Evolutionary conservation across 768 basidiomycete species (phyloP).

Genomic region (Psilocybe cyanescens): DNA sequence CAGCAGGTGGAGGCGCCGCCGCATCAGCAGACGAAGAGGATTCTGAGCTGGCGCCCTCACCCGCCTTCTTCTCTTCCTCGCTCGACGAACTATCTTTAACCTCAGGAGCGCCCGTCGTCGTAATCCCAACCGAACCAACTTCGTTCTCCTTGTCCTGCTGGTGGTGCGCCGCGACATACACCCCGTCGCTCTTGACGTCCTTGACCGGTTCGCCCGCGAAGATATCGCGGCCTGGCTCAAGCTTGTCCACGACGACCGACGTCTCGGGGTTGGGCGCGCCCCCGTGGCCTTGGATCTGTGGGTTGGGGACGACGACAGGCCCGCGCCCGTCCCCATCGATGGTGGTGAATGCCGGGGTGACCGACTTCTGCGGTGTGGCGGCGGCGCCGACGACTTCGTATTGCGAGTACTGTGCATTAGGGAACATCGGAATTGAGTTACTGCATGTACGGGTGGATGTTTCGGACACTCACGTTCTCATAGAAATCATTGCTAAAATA

Average conservation of each 20-base stretch:
- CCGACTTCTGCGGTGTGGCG: constrained; percentile 42
- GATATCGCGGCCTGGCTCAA: constrained; percentile 78
- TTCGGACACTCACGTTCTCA: constrained; percentile 54
- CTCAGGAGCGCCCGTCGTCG: constrained; percentile 6
- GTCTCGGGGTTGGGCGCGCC: constrained; percentile 33
- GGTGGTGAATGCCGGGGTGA: constrained; percentile 41
- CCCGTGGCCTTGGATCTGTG: constrained; percentile 16
- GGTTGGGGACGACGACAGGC: constrained; percentile 46
- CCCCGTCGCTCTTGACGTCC: constrained; percentile 50
- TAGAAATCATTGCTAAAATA: constrained; percentile 64
- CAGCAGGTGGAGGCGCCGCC: constrained; percentile 3
- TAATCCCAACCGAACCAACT: constrained; percentile 22
- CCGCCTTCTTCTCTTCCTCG: constrained; percentile 8
- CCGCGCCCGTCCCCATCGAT: constrained; percentile 61
- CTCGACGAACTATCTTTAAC: neutral
- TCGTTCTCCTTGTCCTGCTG: constrained; percentile 22
- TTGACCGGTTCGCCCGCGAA: constrained; percentile 58
- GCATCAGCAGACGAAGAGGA: neutral
- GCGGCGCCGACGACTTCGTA: constrained; percentile 44
- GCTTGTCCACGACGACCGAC: constrained; percentile 47
- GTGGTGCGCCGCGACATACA: constrained; percentile 11
- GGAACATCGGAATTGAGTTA: no score
- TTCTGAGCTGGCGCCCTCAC: constrained; percentile 4
- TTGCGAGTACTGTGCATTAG: constrained; percentile 52
- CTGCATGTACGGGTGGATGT: neutral